Evolutionary conservation across 2,329 filamentous ascomycete species (phyloP).

Genomic region (Arthrobotrys megalospora): DNA sequence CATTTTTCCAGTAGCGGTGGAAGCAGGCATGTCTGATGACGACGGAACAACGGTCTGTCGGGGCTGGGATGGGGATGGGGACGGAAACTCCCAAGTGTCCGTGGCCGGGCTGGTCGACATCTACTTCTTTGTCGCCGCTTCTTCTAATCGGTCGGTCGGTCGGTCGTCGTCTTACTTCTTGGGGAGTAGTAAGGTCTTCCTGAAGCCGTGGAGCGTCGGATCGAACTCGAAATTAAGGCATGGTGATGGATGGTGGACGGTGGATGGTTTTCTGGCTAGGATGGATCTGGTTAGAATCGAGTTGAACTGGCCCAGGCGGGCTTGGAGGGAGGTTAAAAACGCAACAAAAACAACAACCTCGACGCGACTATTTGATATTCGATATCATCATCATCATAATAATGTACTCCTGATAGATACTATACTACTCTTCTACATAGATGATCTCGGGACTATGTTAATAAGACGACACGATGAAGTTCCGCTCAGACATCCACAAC

Average conservation of each 20-base stretch:
- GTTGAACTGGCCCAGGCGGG: background rate
- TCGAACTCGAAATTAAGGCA: no score
- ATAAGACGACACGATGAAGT: slow-evolving; percentile 72
- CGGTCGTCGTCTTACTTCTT: no score
- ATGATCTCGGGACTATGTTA: background rate
- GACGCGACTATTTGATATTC: slow-evolving; percentile 38
- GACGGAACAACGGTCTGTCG: background rate
- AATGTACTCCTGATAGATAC: background rate
- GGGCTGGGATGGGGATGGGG: slow-evolving; percentile 35
- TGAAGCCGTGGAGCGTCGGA: background rate
- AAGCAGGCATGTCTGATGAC: background rate
- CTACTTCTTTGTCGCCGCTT: slow-evolving; percentile 1
- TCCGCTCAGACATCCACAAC: slow-evolving; percentile 77
- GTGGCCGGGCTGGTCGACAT: slow-evolving; percentile 58
- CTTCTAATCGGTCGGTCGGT: no score
- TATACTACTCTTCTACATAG: background rate
- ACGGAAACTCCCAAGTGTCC: slow-evolving; percentile 54
- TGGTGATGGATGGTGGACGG: no score
- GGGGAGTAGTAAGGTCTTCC: no score
- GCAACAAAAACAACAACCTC: slow-evolving; percentile 61
- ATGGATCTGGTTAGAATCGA: background rate
- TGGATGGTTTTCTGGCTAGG: background rate
- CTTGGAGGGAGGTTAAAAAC: slow-evolving; percentile 31
- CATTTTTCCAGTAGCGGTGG: slow-evolving; percentile 17
- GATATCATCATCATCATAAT: background rate